Conservation (phyloP, 1,284 basidiomycete genomes). For the Malassezia obtusa region DNA sequence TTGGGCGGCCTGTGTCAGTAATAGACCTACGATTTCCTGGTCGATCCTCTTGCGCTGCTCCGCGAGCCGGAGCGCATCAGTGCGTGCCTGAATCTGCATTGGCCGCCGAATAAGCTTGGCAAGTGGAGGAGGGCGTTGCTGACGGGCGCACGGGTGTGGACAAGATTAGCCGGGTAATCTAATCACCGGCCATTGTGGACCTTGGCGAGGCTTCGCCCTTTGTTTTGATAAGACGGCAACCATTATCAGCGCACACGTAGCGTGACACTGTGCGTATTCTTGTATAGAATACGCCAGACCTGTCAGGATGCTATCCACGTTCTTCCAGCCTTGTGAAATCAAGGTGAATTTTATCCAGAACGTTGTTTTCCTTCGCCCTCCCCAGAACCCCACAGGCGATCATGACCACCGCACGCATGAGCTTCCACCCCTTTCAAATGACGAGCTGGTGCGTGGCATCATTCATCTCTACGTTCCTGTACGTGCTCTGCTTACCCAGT, state of each 20-base stretch:
- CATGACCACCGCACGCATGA: slow-evolving; percentile 23
- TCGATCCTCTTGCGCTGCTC: slow-evolving; percentile 8
- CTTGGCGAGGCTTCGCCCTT: no score
- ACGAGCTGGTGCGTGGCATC: slow-evolving; percentile 43
- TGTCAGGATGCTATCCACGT: slow-evolving; percentile 30
- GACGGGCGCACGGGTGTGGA: no score
- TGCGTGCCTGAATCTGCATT: slow-evolving; percentile 2
- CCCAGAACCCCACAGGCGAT: slow-evolving; percentile 25
- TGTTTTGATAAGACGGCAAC: no score
- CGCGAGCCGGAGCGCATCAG: slow-evolving; percentile 1
- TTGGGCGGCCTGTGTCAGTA: background rate
- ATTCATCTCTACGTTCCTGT: slow-evolving; percentile 42
- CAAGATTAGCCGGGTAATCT: no score
- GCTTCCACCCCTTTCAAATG: slow-evolving; percentile 37
- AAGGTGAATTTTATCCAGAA: slow-evolving; percentile 43
- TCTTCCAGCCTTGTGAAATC: slow-evolving; percentile 41
- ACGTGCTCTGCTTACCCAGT: background rate
- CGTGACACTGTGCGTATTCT: no score
- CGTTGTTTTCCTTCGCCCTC: slow-evolving; percentile 42
- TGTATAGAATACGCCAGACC: no score
- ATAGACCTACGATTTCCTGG: slow-evolving; percentile 5
- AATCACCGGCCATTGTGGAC: no score
- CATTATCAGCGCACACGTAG: no score
- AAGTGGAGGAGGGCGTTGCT: no score
- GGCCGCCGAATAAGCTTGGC: background rate